Base-by-base conservation (phyloP, 768 basidiomycete species). In the Lactarius vividus region DNA sequence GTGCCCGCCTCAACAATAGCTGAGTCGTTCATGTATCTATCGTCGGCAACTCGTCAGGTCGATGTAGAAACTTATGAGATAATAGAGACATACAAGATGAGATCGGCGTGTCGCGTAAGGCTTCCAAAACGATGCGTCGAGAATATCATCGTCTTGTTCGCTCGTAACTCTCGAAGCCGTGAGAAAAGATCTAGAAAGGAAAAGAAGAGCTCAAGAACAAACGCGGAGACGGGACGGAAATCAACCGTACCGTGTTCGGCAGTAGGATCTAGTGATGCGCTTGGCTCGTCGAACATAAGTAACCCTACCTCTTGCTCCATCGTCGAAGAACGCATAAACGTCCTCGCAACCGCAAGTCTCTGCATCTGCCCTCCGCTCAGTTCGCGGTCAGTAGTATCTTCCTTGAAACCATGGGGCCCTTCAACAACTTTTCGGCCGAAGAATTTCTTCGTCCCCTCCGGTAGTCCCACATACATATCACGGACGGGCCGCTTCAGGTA, bases 111-210 rank as follows among this genome's bases (percentile, higher is more conserved):
- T 7, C 88, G 79, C 0, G 89, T 91, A 13, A 90, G 78, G 66
- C 85, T 89, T 16, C 88, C 89, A 71, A 80, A 83, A 1, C 87
- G 79, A 75, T 88, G 91, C 0, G 88, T 88, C 1, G 89, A 91
- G 73, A 91, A 91, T 29, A 92, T 75, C 91, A 92, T 92, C 1
- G 91, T 92, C 75, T 92, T 92, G 74, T 83, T 87, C 11, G 88
- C 89, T 60, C 89, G 81, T 29, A 93, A 72, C 7, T 80, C 75
- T 26, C 88, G 83, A 37, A 92, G 77, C 39, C 90, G 81, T 67
- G 88, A 84, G 62, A 93, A 93, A 6, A 92, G 77, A 73, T 92
- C 83, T 84, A 59, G n/a, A 16, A 31, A 15, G 0, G 44, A 8
- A 8, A 6, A 9, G 57, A 11, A 33, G 37, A 2, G 11, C 13